Evolutionary conservation across 495 filamentous ascomycete species (phyloP), one percentile per base, ranked within the genome.

Genomic region (Terfezia claveryi): DNA sequence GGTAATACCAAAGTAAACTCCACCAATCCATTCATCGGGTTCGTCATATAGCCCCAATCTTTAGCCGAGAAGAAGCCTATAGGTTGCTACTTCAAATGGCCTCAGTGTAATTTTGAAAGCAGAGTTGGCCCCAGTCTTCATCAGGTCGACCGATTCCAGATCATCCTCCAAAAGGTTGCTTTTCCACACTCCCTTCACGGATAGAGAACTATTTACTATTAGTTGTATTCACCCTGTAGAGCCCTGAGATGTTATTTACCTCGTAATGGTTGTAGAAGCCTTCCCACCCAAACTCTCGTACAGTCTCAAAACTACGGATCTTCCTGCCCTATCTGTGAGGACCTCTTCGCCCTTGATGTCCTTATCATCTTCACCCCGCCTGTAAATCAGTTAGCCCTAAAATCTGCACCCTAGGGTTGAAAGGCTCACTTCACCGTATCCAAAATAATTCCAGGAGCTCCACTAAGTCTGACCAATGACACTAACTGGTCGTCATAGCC

Each of bases 81-180:
- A 94, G 1, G 83, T 93, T 32, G 80, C 84, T 36, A 98, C 82
- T 74, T 98, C 91, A 69, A 94, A 98, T 27, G 88, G 77, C 68
- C 80, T 74, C 59, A 95, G 61, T 38, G 80, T 74, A 59, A 96
- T 20, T 51, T 71, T 63, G 46, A 85, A 74, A 61, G 69, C 65
- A 4, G 72, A 70, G 52, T 70, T 61, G 9, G 80, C 49, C 23
- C 58, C 57, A 10, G 71, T 66, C 55, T 72, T 66, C n/a, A 62
- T 64, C 37, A 78, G 56, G 56, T 70, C 62, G 9, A 83, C 38
- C 66, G 80, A 74, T 56, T 81, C 76, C 37, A 73, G 60, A 55
- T 65, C 80, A 62, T 87, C 82, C 67, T 87, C 82, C 37, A 87
- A 67, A 57, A 82, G 54, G 69, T 95, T 95, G 23, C 79, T 81